These are phyloP conservation scores for Rhizophagus clarus DNA, from an alignment of 192 early-diverging fungal genomes.

Conservation along the genomic window DNA sequence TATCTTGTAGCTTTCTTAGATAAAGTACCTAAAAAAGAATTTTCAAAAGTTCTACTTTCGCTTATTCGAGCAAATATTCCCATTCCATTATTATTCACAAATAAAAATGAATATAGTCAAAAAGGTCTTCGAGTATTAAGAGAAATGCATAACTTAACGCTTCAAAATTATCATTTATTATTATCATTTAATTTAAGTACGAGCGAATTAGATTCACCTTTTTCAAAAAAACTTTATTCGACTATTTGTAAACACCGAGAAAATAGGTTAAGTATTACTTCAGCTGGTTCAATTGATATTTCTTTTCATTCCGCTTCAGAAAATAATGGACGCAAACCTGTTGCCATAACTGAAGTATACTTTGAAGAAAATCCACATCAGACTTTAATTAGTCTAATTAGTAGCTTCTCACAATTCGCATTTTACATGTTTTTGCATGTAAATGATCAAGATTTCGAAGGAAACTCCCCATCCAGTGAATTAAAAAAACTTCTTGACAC, in stretches of 20 bases:
- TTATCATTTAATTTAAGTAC: background rate
- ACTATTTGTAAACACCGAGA: background rate
- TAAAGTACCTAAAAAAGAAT: background rate
- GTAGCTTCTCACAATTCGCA: background rate
- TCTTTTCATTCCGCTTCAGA: conserved; percentile 4
- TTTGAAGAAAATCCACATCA: background rate
- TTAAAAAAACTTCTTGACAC: background rate
- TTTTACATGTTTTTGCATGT: background rate
- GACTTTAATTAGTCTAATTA: background rate
- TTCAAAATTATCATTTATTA: background rate
- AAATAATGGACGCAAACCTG: background rate
- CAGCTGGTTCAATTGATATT: background rate
- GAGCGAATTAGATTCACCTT: background rate
- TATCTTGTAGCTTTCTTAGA: conserved; percentile 5
- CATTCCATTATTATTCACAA: conserved; percentile 4
- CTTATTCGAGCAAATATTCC: conserved; percentile 9
- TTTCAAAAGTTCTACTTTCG: background rate
- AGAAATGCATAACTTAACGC: background rate
- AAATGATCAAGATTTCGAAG: background rate
- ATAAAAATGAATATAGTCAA: background rate
- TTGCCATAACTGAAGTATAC: conserved; percentile 15
- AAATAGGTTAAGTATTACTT: background rate
- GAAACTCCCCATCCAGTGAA: background rate
- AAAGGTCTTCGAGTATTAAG: conserved; percentile 1
- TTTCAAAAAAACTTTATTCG: background rate